These are phyloP conservation scores for Linum lewisii DNA, from an alignment of 345 rosid species.

Conservation along the genomic window DNA sequence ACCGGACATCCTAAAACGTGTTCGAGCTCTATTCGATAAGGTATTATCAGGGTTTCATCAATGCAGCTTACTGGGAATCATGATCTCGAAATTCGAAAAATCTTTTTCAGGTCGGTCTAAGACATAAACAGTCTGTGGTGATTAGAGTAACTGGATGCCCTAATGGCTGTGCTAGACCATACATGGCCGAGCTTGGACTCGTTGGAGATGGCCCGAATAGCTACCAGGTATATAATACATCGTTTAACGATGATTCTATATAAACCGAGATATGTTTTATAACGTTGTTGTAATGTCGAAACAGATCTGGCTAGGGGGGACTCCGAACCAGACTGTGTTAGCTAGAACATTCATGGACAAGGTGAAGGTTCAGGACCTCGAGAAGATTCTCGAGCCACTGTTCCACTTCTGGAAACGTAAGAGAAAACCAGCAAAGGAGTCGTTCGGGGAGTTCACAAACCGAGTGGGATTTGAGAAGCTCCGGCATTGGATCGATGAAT, in stretches of 20 bases:
- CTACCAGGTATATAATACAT: constrained; percentile 58
- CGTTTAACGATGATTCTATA: no score
- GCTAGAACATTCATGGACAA: constrained; percentile 77
- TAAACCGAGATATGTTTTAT: no score
- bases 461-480: constrained; percentile 91
- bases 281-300: neutral
- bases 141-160: constrained; percentile 95
- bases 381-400: constrained; percentile 78
- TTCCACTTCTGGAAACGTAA: constrained; percentile 76
- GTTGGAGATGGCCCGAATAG: constrained; percentile 99
- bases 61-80: neutral
- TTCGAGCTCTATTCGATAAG: constrained; percentile 88
- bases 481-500: constrained; percentile 55
- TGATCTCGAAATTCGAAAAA: neutral
- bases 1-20: constrained; percentile 78
- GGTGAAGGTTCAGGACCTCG: constrained; percentile 87
- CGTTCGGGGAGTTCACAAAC: constrained; percentile 77
- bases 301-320: constrained; percentile 97
- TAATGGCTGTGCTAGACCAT: constrained; percentile 97
- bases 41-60: constrained; percentile 24
- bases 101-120: constrained; percentile 68
- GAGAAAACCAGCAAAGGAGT: constrained; percentile 66
- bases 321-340: constrained; percentile 66
- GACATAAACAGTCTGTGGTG: constrained; percentile 74
- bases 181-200: constrained; percentile 96